Conservation (phyloP, 345 rosid species). For the Leavenworthia alabamica region DNA sequence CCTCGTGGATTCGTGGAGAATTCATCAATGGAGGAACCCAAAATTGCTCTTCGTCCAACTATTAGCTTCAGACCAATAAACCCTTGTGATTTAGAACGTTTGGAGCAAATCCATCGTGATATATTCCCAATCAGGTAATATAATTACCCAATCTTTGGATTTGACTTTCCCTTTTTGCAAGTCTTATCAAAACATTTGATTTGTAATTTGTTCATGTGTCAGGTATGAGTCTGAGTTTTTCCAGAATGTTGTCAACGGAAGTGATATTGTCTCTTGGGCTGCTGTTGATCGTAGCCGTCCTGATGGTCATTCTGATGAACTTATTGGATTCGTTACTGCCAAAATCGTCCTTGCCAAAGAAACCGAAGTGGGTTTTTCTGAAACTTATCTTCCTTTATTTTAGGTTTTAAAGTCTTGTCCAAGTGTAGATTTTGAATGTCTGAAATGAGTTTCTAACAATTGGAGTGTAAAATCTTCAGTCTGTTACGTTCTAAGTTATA, state of each 20-base stretch:
- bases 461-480: not conserved
- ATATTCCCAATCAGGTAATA: constrained; percentile 80
- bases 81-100: constrained; percentile 66
- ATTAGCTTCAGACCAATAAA: constrained; percentile 66
- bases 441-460: not conserved
- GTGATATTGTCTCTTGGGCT: constrained; percentile 84
- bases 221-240: constrained; percentile 94
- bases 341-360: constrained; percentile 63
- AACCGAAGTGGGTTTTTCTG: constrained; percentile 66
- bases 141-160: not conserved
- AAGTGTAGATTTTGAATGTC: not conserved
- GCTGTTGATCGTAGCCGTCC: constrained; percentile 78
- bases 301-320: constrained; percentile 61
- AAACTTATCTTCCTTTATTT: not conserved
- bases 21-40: constrained; percentile 45
- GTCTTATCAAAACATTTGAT: constrained; percentile 14
- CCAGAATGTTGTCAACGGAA: constrained; percentile 75
- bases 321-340: constrained; percentile 92
- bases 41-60: constrained; percentile 42
- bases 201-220: no score
- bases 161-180: constrained; percentile 10
- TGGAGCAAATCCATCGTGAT: constrained; percentile 68
- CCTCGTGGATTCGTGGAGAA: constrained; percentile 42
- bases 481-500: not conserved
- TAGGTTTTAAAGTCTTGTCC: not conserved